Percentiles rank a stretch among this genome's conserved stretches.
Evolutionary conservation across 257 asterid species (phyloP).

Genomic region (Lithospermum erythrorhizon): DNA sequence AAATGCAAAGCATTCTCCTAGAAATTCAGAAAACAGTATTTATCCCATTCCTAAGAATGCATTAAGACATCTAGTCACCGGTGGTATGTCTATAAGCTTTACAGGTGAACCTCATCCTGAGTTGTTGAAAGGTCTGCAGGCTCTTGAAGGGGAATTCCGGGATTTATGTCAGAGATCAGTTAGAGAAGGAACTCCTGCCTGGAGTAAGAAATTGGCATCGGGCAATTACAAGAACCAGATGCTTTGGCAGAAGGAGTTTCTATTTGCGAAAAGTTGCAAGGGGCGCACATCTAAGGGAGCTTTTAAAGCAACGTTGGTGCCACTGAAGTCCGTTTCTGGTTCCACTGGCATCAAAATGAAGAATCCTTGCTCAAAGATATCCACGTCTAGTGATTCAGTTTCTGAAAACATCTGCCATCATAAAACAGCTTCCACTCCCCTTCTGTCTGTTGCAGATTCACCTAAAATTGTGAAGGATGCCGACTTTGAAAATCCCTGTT

Average conservation of each 20-base stretch:
- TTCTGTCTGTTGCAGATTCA: constrained; percentile 10
- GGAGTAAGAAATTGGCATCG: constrained; percentile 28
- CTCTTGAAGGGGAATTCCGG: constrained; percentile 18
- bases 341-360: constrained; percentile 30
- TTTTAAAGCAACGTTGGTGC: constrained; percentile 53
- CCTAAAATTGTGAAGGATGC: constrained; percentile 14
- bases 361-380: constrained; percentile 26
- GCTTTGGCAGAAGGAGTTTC: constrained; percentile 53
- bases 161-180: constrained; percentile 11
- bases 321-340: constrained; percentile 37
- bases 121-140: constrained; percentile 23
- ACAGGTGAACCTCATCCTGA: constrained; percentile 15
- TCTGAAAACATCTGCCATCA: constrained; percentile 19
- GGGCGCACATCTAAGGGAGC: constrained; percentile 53
- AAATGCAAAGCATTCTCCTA: constrained; percentile 14
- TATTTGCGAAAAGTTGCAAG: constrained; percentile 48
- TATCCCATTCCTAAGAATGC: constrained; percentile 15
- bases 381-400: constrained; percentile 13
- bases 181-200: constrained; percentile 34
- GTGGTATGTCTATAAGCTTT: constrained; percentile 17
- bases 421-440: constrained; percentile 16
- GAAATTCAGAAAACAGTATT: constrained; percentile 18
- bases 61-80: constrained; percentile 11
- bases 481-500: constrained; percentile 7
- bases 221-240: constrained; percentile 42